Base-by-base conservation (phyloP, 495 filamentous ascomycete species). In the Podospora conica region DNA sequence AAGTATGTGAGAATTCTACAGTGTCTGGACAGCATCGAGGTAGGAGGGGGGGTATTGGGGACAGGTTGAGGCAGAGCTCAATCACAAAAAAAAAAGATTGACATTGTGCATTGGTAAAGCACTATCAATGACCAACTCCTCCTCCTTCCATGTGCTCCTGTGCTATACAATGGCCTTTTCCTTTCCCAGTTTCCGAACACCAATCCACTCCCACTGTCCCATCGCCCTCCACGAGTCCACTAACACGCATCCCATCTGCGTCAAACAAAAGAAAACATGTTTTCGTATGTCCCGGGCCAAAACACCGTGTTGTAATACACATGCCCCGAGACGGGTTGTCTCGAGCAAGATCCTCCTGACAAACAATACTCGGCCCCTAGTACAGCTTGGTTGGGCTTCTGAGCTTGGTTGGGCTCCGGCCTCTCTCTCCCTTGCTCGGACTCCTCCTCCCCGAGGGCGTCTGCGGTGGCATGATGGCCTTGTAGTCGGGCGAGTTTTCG, bases 341-440 rank as follows among this genome's bases (percentile, higher is more conserved):
- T 40, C 61, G 59, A 53, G 23, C 10, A 31, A 55, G 9, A 22
- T 20, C 25, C 12, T 25, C 40, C 22, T 3, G 18, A n/a, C 33
- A 21, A 22, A 15, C 31, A 61, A 25, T 5, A 6, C 25, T 40
- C 60, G n/a, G 25, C 53, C 9, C 48, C 59, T 63, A 81, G 53
- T 78, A 78, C n/a, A 75, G 66, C 65, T 81, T 82, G 27, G 63
- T 67, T 9, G 78, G 75, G 64, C 79, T 82, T 48, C 74, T 64
- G 25, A 61, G 65, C 71, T 80, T 81, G 1, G 76, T 69, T 4
- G 79, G 78, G 64, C 80, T 83, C 33, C 76, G 69, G 0, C 74
- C 71, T 60, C 80, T 72, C 18, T 82, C 79, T 10, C 75, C 73
- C 61, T 82, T 83, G 24, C 78, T 76, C 0, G 81, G 80, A 53